Base-by-base conservation (phyloP, 257 asterid genomes). In the Verbascum thapsus region DNA sequence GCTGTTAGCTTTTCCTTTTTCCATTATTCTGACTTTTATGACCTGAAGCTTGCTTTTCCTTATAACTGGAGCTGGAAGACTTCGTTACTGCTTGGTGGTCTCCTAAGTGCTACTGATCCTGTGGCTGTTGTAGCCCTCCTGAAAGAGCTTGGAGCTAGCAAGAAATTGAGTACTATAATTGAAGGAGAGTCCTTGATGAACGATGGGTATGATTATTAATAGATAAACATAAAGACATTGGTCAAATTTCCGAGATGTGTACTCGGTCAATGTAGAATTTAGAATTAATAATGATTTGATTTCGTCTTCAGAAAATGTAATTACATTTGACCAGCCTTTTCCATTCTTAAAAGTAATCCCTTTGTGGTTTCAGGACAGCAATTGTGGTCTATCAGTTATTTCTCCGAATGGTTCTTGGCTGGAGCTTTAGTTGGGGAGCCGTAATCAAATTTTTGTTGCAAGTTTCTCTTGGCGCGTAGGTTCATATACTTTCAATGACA, bases 101-200 rank as follows among this genome's bases (percentile, higher is more conserved):
- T 92, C 63, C 99, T 92, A 58, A 89, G 99, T 76, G 99, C 99
- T 53, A 92, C 99, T 67, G 99, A 92, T 79, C 97, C 99, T 59
- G 99, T 92, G 23, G 99, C 99, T 35, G 99, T 89, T 77, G 97
- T 92, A 13, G 96, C 99, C 71, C 95, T 87, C 60, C 77, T 92
- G 74, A 92, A 85, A 80, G 99, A 92, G 52, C 90, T 92, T 69
- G 96, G 97, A 52, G 95, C 97, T 67, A 89, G 97, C 91, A 92
- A 89, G 78, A 89, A 92, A 71, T 62, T 92, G 81, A 82, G 85
- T 76, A 92, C 99, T 65, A 83, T 92, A 78, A 89, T 92, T 74
- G 99, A 92, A 79, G 99, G 99, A 71, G 99, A 92, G 64, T 89
- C 99, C 53, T 73, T 92, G 82, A 92, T 92, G 99, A 92, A 92